These are phyloP conservation scores for Ceraceosorus bombacis DNA, from an alignment of 1,284 basidiomycete species.

Conservation along the genomic window DNA sequence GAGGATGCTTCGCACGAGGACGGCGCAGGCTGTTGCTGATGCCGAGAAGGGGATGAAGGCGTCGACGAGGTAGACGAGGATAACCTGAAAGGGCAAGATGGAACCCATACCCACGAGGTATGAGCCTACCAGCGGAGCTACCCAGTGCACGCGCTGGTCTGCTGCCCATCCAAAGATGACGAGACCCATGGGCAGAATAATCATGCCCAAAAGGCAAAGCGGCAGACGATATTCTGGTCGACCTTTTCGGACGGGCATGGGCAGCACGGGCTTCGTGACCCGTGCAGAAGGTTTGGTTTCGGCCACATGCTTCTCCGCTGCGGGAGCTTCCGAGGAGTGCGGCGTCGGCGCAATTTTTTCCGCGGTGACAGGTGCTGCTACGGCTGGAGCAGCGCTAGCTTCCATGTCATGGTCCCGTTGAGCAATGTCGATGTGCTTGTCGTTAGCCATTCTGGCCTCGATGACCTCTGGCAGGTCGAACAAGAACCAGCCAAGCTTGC, in stretches of 20 bases:
- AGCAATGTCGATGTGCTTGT: too few species aligned
- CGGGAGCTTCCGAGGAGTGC: conserved; percentile 5
- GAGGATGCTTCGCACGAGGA: conserved; percentile 45
- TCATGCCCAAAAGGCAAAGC: conserved; percentile 51
- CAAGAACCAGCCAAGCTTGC: conserved; percentile 22
- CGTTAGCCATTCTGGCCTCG: conserved; percentile 1
- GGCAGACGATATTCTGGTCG: conserved; percentile 46
- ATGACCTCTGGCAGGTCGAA: conserved; percentile 17
- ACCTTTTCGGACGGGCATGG: conserved; percentile 17
- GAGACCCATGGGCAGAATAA: conserved; percentile 51
- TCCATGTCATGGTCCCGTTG: not conserved
- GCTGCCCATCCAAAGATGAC: conserved; percentile 47
- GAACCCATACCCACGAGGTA: conserved; percentile 32
- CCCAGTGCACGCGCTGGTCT: conserved; percentile 24
- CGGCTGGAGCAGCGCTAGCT: not conserved
- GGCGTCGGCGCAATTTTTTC: not conserved
- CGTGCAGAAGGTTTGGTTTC: not conserved
- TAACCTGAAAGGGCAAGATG: conserved; percentile 51
- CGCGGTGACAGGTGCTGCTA: not conserved
- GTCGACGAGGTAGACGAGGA: conserved; percentile 51
- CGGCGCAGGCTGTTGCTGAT: conserved; percentile 49
- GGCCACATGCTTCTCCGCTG: not conserved
- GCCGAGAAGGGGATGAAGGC: conserved; percentile 53
- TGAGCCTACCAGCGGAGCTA: conserved; percentile 29
- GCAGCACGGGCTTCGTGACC: not conserved